Evolutionary conservation across 73 alveolate genomes (phyloP), one percentile per base, ranked within the genome.

Genomic region (Symbiodinium natans): DNA sequence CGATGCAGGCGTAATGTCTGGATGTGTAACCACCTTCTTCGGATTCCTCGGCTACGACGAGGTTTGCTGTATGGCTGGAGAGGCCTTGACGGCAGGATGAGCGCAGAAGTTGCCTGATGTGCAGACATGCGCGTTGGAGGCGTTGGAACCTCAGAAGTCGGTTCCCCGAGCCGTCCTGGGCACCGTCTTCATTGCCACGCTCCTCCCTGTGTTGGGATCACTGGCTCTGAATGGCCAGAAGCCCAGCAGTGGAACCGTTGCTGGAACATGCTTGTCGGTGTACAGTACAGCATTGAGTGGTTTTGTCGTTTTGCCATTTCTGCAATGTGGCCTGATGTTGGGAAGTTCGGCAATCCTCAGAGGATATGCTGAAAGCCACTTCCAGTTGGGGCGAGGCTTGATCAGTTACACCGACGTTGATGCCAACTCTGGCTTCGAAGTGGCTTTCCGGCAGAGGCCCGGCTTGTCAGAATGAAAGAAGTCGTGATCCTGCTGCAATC

Each of bases 21-120:
- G 95, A 29, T 63, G 75, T 36, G 95, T 89, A 71, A 89, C 86
- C 33, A 89, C 95, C 43, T 89, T 89, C 82, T 89, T 89, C 75
- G 95, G 95, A 5, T 89, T 89, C 74, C 42, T 89, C 48, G 95
- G 95, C 52, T 89, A 59, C 75, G 95, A 89, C 42, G 95, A 89
- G 46, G 95, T 89, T 13, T 89, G 95, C 73, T 89, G 95, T 74
- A 89, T 89, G 95, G 95, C 95, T 33, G 95, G 95, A 23, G 95
- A 89, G 95, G 95, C 95, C 27, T 31, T 68, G 42, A 10, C 3
- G 34, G 27, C 77, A 13, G n/a, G n/a, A n/a, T n/a, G n/a, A n/a
- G n/a, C n/a, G n/a, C 33, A 59, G 5, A 13, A 25, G 77, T 8
- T 8, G 19, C 41, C 40, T 21, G 90, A 9, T 15, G 34, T 6